Conservation (phyloP, 2,329 filamentous ascomycete species). For the Pestalotiopsis sp. region DNA sequence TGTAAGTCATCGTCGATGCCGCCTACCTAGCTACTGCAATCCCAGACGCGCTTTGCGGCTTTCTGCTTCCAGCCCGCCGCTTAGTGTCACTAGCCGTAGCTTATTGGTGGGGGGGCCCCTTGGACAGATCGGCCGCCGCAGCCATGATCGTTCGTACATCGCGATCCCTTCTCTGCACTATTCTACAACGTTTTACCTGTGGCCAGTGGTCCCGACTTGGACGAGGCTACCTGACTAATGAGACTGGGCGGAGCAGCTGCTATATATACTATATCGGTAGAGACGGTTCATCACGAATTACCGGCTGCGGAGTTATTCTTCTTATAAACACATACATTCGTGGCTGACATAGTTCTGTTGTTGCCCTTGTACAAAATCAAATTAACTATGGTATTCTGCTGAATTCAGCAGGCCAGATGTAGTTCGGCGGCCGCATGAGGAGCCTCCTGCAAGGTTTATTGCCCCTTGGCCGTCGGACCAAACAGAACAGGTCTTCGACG, state of each 20-base stretch:
- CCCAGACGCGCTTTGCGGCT: not conserved
- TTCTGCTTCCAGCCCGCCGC: not conserved
- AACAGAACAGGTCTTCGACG: not conserved
- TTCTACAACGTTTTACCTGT: too few relatives aligned
- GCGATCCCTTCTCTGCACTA: not conserved
- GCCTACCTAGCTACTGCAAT: not conserved
- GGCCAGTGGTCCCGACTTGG: not conserved
- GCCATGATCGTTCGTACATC: not conserved
- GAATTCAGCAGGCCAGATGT: slow-evolving; percentile 15
- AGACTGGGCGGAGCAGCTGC: not conserved
- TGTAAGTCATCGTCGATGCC: not conserved
- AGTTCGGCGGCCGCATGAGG: not conserved
- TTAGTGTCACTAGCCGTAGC: not conserved
- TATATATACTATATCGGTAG: not conserved
- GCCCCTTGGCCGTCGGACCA: not conserved
- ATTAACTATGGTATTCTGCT: slow-evolving; percentile 13
- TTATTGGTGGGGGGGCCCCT: not conserved
- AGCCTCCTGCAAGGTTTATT: not conserved
- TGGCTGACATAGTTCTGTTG: not conserved
- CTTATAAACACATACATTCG: not conserved
- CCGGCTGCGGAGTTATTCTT: not conserved
- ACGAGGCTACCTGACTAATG: not conserved
- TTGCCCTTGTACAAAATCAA: slow-evolving; percentile 8
- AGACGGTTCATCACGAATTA: not conserved
- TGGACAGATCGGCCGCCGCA: not conserved